These are phyloP conservation scores for Trichoderma breve DNA, from an alignment of 2,329 filamentous ascomycete genomes.

Conservation along the genomic window DNA sequence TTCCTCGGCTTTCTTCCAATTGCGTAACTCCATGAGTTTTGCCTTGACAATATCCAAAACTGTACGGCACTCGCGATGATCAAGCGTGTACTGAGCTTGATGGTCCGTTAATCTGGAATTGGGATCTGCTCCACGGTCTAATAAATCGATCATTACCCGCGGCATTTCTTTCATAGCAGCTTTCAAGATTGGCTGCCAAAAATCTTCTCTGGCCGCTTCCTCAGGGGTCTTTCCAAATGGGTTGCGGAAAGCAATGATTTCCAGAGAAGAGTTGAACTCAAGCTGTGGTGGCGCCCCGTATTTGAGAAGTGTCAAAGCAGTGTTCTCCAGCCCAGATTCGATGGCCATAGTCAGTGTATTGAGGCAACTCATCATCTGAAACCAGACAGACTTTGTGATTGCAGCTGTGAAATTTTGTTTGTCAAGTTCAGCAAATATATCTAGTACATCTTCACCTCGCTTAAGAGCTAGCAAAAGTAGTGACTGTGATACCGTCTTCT, in stretches of 20 bases:
- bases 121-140: constrained; percentile 2
- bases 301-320: not conserved
- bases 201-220: not conserved
- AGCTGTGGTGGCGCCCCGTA: not conserved
- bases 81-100: not conserved
- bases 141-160: not conserved
- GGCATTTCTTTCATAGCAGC: not conserved
- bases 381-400: not conserved
- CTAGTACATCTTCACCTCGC: not conserved
- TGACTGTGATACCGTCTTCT: not conserved
- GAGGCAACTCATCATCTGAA: not conserved
- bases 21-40: not conserved
- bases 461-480: not conserved
- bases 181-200: not conserved
- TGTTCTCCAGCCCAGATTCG: not conserved
- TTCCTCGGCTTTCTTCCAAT: not conserved
- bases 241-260: not conserved
- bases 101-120: not conserved
- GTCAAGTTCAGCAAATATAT: not conserved
- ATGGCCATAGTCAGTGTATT: not conserved
- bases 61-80: not conserved
- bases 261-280: not conserved
- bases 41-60: not conserved
- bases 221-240: not conserved
- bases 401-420: not conserved